Evolutionary conservation across 2,329 filamentous ascomycete species (phyloP), one percentile per base, ranked within the genome.

Genomic region (Taxawa tesnikishii): DNA sequence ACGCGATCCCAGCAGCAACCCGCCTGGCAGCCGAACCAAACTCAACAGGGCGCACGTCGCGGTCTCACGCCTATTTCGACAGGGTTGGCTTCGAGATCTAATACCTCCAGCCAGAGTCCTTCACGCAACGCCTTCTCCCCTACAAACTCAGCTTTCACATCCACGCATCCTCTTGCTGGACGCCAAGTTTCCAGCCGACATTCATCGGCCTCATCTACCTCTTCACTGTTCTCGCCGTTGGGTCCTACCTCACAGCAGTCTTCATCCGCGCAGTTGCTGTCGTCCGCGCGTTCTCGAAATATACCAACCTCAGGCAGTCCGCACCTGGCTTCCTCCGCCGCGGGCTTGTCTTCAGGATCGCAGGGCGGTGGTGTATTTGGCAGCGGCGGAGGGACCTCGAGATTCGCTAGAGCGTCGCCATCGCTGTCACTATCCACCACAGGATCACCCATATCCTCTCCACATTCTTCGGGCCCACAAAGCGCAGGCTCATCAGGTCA

Each of bases 331-430:
- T 67, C 61, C 47, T 60, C 69, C 53, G 59, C 67, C 56, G 61
- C 68, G 54, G 61, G 63, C 53, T 62, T 65, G 50, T 53, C 63
- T 44, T 56, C 59, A 42, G 58, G 63, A 51, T 56, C 58, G 51
- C 63, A 58, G 56, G 67, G 64, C 58, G 65, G 60, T 50, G 62
- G 62, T 49, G 60, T 47, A 37, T 53, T 59, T 53, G 64, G 59
- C 51, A 56, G 65, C 58, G 67, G 65, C 55, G 66, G 66, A 57
- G 67, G 65, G 56, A 58, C 60, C 51, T 62, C 67, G 37, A 67
- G 71, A 57, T 62, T 70, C 47, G 63, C 64, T 45, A 65, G 68
- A 46, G 72, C 71, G 53, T 75, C 73, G 54, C 71, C 73, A 43
- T 67, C 71, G 34, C 59, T 70, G 33, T 68, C 68, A 36, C 60